Conservation (phyloP, 495 filamentous ascomycete species). For the Geopyxis carbonaria region DNA sequence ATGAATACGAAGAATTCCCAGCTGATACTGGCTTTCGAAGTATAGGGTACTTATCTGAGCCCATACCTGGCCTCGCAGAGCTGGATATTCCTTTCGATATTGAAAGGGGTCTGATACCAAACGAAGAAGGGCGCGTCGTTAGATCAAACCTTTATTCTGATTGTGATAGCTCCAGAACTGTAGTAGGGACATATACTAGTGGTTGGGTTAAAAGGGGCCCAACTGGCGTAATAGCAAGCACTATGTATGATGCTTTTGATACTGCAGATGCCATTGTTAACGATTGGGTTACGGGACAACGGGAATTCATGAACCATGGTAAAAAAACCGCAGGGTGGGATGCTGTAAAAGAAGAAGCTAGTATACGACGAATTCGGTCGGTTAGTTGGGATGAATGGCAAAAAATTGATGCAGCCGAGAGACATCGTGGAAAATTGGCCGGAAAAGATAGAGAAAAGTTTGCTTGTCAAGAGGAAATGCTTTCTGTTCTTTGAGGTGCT, state of each 20-base stretch:
- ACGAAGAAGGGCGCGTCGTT: constrained; percentile 67
- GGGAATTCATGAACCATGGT: constrained; percentile 14
- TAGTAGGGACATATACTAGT: constrained; percentile 79
- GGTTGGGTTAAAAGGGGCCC: constrained; percentile 95
- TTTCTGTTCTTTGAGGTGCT: constrained; percentile 47
- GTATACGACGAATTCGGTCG: constrained; percentile 36
- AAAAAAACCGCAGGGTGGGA: constrained; percentile 52
- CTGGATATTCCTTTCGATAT: constrained; percentile 65
- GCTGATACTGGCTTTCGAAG: constrained; percentile 67
- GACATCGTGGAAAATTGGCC: constrained; percentile 38
- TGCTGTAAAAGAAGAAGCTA: constrained; percentile 40
- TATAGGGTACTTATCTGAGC: constrained; percentile 74
- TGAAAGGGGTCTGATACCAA: constrained; percentile 57
- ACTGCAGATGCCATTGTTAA: constrained; percentile 64
- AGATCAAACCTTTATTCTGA: constrained; percentile 16
- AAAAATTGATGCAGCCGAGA: constrained; percentile 67
- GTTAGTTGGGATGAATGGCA: constrained; percentile 74
- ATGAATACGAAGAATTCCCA: constrained; percentile 29
- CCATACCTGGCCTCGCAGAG: constrained; percentile 58
- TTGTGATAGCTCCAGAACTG: constrained; percentile 19
- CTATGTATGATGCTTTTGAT: constrained; percentile 85
- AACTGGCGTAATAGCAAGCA: constrained; percentile 87
- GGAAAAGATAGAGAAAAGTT: constrained; percentile 85
- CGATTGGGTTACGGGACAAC: constrained; percentile 40
- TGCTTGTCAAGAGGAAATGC: constrained; percentile 58